Evolutionary conservation across 208 protist genomes (phyloP).

Genomic region (Leishmania amazonensis): DNA sequence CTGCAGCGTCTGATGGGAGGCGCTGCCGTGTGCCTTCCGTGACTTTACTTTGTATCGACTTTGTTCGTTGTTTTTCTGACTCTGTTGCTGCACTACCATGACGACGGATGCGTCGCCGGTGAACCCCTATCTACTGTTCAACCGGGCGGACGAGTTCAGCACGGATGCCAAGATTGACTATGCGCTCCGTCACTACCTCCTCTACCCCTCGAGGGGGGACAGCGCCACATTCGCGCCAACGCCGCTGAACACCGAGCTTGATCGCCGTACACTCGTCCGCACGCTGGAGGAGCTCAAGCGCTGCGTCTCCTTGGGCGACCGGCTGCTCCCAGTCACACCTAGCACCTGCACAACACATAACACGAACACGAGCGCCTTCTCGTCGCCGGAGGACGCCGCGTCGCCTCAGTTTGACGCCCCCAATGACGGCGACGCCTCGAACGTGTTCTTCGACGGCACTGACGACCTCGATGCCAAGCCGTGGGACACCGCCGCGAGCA

Average conservation of each 20-base stretch:
- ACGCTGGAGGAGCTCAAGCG: conserved; percentile 59
- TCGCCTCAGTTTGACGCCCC: conserved; percentile 21
- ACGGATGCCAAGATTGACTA: conserved; percentile 74
- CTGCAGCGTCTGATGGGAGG: not conserved
- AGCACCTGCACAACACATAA: conserved; percentile 42
- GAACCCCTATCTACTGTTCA: conserved; percentile 79
- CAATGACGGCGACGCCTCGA: conserved; percentile 28
- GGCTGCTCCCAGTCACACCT: conserved; percentile 30
- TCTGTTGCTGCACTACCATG: not conserved
- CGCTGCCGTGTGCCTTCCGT: not conserved
- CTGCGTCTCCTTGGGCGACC: conserved; percentile 32
- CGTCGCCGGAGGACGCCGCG: conserved; percentile 15
- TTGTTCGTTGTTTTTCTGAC: not conserved
- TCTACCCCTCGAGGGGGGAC: conserved; percentile 16
- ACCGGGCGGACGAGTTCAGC: conserved; percentile 59
- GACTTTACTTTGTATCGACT: not conserved
- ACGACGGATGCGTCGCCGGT: conserved; percentile 83
- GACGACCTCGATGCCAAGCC: conserved; percentile 54
- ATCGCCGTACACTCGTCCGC: conserved; percentile 51
- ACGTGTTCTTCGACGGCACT: conserved; percentile 33
- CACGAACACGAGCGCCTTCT: conserved; percentile 31
- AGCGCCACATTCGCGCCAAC: conserved; percentile 5
- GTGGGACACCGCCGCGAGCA: conserved; percentile 62
- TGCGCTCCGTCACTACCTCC: conserved; percentile 44
- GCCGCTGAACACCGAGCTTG: conserved; percentile 22